Base-by-base conservation (phyloP, 2,329 filamentous ascomycete genomes). In the Aspergillus aculeatinus region DNA sequence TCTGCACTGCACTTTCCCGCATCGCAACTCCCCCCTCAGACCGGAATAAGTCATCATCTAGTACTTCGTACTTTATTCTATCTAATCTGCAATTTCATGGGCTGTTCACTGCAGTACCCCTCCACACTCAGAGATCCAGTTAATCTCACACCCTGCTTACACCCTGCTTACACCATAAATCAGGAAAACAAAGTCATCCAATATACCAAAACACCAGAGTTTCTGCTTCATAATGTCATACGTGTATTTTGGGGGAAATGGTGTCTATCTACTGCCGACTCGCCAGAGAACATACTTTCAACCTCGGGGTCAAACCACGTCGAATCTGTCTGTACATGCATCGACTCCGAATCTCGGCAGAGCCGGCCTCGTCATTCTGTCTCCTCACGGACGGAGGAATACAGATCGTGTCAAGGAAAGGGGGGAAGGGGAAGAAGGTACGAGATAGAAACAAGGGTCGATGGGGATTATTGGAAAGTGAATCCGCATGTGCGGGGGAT, bases 231-330 rank as follows among this genome's bases (percentile, higher is more conserved):
- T 58, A 49, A 65, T 62, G 59, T 63, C 56, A 67, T 63, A 65
- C 68, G 64, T 74, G 72, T 72, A 72, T 74, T 73, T 63, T 64
- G 65, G 64, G 69, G 63, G 61, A 64, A 67, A 55, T 49, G 50
- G 57, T 64, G 64, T 74, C 71, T 74, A 75, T 75, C 72, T 75
- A 74, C 72, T 71, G 67, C 66, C 67, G 64, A 65, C 58, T 67
- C 59, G 60, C 59, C 60, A 57, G 59, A 62, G 42, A 57, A 64
- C 63, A 64, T 52, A 52, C 52, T 51, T 52, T 48, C 47, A 58
- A 67, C 61, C 67, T 65, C 60, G 63, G 58, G 33, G 54, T 27
- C 44, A 51, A 58, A 31, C 27, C 50, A 27, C 58, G 54, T 47
- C 55, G 39, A 42, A 33, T 47, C 53, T 47, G 29, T 55, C 53